These are phyloP conservation scores for Elaeagnus macrophylla DNA, from an alignment of 306 rosid species.

Conservation along the genomic window DNA sequence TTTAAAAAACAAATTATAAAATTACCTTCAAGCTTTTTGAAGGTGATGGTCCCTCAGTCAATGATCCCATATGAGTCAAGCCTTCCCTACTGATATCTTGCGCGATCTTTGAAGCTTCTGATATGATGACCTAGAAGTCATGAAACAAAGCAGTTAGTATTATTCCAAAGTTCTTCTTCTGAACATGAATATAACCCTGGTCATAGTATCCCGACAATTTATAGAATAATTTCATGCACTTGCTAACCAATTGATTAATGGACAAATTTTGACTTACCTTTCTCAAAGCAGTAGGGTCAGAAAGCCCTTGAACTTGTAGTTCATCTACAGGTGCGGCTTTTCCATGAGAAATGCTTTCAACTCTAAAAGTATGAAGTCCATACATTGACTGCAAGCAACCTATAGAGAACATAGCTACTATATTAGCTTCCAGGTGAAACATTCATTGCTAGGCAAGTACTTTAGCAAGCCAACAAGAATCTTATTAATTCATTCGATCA, in stretches of 20 bases:
- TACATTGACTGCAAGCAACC: conserved; percentile 83
- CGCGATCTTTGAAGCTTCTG: conserved; percentile 58
- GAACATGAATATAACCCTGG: conserved; percentile 4
- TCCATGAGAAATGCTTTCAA: conserved; percentile 75
- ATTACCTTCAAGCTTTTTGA: conserved; percentile 68
- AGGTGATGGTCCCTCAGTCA: conserved; percentile 59
- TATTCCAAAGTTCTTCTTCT: conserved; percentile 9
- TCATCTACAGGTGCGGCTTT: conserved; percentile 88
- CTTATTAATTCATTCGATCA: too few species aligned
- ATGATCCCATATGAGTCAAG: conserved; percentile 23
- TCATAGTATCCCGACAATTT: neutral
- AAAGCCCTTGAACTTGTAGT: conserved; percentile 80
- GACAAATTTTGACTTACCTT: conserved; percentile 41
- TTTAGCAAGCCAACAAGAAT: too few species aligned
- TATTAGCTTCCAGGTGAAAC: too few species aligned
- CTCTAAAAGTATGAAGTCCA: conserved; percentile 75
- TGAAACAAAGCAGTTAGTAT: conserved; percentile 8
- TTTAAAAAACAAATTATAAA: neutral
- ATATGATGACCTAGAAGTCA: conserved; percentile 54
- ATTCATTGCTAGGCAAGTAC: too few species aligned
- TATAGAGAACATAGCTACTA: conserved; percentile 14
- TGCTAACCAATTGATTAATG: conserved; percentile 6
- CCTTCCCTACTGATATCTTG: conserved; percentile 40
- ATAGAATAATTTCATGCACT: neutral
- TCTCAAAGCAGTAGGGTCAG: conserved; percentile 57